Evolutionary conservation across 1,139 yeast species (phyloP).

Genomic region (Scheffersomyces titani): DNA sequence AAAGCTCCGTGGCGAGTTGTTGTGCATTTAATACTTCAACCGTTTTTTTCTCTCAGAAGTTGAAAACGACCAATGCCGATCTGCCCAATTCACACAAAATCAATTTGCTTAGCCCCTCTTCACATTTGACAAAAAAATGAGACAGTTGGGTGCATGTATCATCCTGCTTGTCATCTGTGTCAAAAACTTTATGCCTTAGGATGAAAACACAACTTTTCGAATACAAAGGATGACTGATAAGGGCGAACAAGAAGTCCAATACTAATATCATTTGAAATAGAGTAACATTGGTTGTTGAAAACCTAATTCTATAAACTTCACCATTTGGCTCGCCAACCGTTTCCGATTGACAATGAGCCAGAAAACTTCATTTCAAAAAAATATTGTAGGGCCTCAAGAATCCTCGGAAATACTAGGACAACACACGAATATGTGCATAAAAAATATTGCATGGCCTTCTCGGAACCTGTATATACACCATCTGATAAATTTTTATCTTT

Average conservation of each 20-base stretch:
- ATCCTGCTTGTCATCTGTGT: background rate
- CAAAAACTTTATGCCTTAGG: background rate
- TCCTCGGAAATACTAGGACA: background rate
- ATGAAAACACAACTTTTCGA: too few relatives aligned
- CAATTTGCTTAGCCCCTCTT: background rate
- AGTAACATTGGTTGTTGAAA: background rate
- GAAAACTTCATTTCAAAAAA: background rate
- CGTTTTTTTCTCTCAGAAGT: background rate
- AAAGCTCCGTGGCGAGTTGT: background rate
- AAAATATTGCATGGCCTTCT: background rate
- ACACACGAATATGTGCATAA: background rate
- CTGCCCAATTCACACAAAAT: background rate
- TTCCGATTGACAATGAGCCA: background rate
- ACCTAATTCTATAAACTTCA: background rate
- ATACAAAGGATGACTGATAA: too few relatives aligned
- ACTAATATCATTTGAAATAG: too few relatives aligned
- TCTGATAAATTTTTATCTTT: conserved; percentile 1
- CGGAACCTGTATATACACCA: background rate
- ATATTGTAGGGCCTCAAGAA: background rate
- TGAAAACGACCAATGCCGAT: background rate
- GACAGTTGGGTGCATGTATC: background rate
- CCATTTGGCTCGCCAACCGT: background rate
- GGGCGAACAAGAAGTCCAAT: too few relatives aligned
- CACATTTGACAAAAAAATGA: background rate
- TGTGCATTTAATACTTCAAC: background rate